Evolutionary conservation across 2,329 filamentous ascomycete species (phyloP).

Genomic region (Chaetomiaceae sp.): DNA sequence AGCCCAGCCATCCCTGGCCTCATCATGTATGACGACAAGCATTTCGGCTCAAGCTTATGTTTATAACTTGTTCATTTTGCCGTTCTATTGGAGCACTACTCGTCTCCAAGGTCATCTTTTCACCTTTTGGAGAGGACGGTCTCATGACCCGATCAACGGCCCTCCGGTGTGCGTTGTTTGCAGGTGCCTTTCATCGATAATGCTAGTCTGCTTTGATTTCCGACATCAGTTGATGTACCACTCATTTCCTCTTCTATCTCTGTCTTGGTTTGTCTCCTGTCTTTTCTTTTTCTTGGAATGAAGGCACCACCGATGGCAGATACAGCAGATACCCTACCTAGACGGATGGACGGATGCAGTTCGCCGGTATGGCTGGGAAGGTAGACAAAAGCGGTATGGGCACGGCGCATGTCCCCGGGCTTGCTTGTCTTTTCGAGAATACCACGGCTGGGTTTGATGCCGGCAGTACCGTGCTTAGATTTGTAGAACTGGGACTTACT

Average conservation of each 20-base stretch:
- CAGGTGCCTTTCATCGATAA: too few relatives aligned
- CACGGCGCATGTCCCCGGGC: background rate
- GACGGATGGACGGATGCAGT: background rate
- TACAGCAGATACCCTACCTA: too few relatives aligned
- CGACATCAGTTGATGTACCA: too few relatives aligned
- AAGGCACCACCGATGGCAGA: background rate
- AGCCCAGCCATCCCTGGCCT: slow-evolving; percentile 39
- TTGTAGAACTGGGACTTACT: too few relatives aligned
- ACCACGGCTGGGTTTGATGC: slow-evolving; percentile 2
- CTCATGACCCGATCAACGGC: too few relatives aligned
- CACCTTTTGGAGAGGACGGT: background rate
- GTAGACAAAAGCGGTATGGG: slow-evolving; percentile 17
- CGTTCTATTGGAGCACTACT: too few relatives aligned
- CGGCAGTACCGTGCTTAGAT: too few relatives aligned
- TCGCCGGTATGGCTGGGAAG: slow-evolving; percentile 11
- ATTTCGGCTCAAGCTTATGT: background rate
- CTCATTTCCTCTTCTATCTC: too few relatives aligned
- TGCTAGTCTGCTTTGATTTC: too few relatives aligned
- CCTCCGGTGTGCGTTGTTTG: too few relatives aligned
- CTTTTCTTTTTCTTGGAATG: background rate
- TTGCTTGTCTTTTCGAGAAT: slow-evolving; percentile 16
- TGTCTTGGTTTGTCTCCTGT: background rate
- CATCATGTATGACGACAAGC: slow-evolving; percentile 19
- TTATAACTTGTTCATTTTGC: background rate
- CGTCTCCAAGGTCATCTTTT: background rate